Evolutionary conservation across 345 rosid genomes (phyloP).

Genomic region (Nasturtium officinale): DNA sequence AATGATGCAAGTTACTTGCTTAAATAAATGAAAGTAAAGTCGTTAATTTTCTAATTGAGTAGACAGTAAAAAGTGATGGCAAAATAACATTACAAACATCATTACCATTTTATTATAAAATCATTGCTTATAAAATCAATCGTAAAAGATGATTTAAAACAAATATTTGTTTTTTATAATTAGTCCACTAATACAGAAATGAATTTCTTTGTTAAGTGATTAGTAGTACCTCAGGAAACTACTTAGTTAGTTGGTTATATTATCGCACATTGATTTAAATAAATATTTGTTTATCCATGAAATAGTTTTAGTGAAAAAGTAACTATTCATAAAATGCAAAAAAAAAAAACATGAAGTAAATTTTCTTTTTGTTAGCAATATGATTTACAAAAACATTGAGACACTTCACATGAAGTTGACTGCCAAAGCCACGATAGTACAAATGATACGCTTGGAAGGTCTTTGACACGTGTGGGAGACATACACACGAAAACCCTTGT

Average conservation of each 20-base stretch:
- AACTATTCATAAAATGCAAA: not conserved
- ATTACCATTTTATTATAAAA: constrained; percentile 9
- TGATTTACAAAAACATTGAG: constrained; percentile 14
- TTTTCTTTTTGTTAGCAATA: constrained; percentile 1
- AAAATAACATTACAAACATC: constrained; percentile 15
- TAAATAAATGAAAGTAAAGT: constrained; percentile 39
- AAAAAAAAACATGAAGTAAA: not conserved
- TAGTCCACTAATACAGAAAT: not conserved
- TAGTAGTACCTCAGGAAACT: not conserved
- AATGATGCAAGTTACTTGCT: constrained; percentile 41
- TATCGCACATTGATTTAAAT: not conserved
- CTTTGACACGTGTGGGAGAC: constrained; percentile 39
- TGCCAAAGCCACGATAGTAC: constrained; percentile 36
- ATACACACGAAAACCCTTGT: constrained; percentile 39
- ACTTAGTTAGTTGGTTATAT: not conserved
- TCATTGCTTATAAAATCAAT: not conserved
- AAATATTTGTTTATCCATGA: not conserved
- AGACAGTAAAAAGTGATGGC: not conserved
- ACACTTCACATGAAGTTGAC: constrained; percentile 45
- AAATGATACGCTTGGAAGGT: constrained; percentile 28
- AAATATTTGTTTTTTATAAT: not conserved
- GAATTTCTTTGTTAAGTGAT: not conserved
- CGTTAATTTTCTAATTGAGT: constrained; percentile 27
- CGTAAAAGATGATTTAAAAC: not conserved
- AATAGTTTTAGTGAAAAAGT: not conserved